These are phyloP conservation scores for Colletotrichum phormii DNA, from an alignment of 2,329 filamentous ascomycete species.

Conservation along the genomic window DNA sequence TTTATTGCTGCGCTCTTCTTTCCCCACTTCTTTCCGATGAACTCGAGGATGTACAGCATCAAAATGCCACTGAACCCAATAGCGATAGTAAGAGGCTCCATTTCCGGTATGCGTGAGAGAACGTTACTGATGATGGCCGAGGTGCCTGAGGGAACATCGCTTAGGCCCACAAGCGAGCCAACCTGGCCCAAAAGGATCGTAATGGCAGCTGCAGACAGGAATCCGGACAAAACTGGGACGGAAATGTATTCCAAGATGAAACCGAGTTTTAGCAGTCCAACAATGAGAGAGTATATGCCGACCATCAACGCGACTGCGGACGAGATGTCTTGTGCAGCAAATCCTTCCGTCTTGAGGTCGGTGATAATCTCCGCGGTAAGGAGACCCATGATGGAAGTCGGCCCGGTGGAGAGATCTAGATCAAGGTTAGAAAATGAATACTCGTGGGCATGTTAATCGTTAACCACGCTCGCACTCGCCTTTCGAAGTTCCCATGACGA, in stretches of 20 bases:
- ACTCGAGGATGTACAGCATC: constrained; percentile 66
- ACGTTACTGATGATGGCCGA: constrained; percentile 70
- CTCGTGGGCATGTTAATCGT: accelerated
- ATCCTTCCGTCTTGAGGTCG: constrained; percentile 61
- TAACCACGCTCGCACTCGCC: constrained; percentile 51
- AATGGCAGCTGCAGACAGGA: constrained; percentile 74
- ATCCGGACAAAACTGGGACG: constrained; percentile 71
- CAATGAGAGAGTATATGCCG: constrained; percentile 67
- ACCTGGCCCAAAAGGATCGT: constrained; percentile 76
- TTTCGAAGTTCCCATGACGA: constrained; percentile 72
- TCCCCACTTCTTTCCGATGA: constrained; percentile 69
- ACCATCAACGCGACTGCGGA: constrained; percentile 73
- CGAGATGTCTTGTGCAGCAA: constrained; percentile 66
- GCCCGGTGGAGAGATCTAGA: constrained; percentile 70
- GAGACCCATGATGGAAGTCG: constrained; percentile 73
- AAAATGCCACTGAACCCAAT: constrained; percentile 69
- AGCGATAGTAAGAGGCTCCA: constrained; percentile 68
- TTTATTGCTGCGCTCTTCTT: constrained; percentile 68
- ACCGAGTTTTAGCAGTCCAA: constrained; percentile 72
- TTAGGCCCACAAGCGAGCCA: constrained; percentile 67
- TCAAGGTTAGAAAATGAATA: neutral
- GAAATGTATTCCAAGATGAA: constrained; percentile 76
- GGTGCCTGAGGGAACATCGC: constrained; percentile 60
- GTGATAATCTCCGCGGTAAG: constrained; percentile 71
- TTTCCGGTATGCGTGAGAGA: constrained; percentile 65